Base-by-base conservation (phyloP, 73 alveolate genomes). In the Diophrys appendiculata region DNA sequence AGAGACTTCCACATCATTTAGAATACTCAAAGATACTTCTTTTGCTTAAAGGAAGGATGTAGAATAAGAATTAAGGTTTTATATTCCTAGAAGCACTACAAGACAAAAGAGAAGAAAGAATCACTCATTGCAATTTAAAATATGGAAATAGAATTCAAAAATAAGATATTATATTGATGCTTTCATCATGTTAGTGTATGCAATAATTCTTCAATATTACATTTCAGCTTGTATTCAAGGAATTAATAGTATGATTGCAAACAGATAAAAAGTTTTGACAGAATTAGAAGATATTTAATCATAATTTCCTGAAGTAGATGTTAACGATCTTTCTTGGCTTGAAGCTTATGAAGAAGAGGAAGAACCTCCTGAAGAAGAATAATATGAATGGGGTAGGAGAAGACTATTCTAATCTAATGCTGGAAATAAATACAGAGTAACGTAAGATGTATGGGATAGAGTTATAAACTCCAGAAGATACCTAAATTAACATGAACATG, bases 161-260 rank as follows among this genome's bases (percentile, higher is more conserved):
- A 24, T 67, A 27, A 23, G 75, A 3, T 67, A 26, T 24, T 67
- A 23, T 24, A 18, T 67, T 18, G 31, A 67, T 3, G 75, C 75
- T 1, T 2, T 67, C 75, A 43, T 67, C 22, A 67, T 67, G 23
- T 54, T 67, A 2, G 43, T 24, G 25, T 24, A 26, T 3, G 31
- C 75, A 3, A 67, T 67, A 11, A 5, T 29, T 31, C 25, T 67
- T 3, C 75, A 67, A 28, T 67, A 67, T 54, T 67, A 31, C 53
- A 23, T 67, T 24, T 26, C 54, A 3, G 53, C 75, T 28, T 67
- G 25, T 28, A 3, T 67, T 24, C 25, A 67, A 3, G 31, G 25
- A 3, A 25, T 67, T 1, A 67, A 67, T 3, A 3, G 5, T 2
- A 67, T 67, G 75, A 43, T 43, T 11, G n/a, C 5, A 43, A 43